Percentiles rank a stretch among this genome's conserved stretches.
Evolutionary conservation across 345 rosid genomes (phyloP).

Genomic region (Populus pruinosa): DNA sequence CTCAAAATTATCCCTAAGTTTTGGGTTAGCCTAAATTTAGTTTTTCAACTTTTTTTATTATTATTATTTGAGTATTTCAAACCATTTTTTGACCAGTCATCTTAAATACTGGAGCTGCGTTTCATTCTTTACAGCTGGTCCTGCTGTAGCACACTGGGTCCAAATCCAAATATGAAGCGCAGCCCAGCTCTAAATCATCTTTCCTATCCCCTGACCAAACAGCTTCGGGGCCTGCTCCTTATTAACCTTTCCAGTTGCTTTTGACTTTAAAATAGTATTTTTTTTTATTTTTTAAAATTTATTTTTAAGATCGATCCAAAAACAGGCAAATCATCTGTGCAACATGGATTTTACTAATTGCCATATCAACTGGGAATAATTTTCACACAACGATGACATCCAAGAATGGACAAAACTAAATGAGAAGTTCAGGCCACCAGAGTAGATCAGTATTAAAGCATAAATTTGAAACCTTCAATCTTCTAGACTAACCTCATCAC

Average conservation of each 20-base stretch:
- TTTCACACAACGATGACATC: background rate
- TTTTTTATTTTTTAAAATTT: too few relatives aligned
- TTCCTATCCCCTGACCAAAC: background rate
- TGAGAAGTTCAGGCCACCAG: background rate
- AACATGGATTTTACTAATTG: background rate
- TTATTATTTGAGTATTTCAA: too few relatives aligned
- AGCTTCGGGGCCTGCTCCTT: background rate
- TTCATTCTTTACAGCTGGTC: background rate
- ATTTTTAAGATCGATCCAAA: too few relatives aligned
- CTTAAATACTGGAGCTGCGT: too few relatives aligned
- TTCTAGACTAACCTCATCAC: background rate
- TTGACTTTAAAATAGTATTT: too few relatives aligned
- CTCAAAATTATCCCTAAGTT: too few relatives aligned
- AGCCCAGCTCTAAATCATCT: background rate
- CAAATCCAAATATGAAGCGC: background rate
- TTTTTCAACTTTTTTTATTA: too few relatives aligned
- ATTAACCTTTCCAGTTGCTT: too few relatives aligned
- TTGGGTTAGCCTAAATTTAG: too few relatives aligned
- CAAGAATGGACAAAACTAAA: background rate
- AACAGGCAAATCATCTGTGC: too few relatives aligned
- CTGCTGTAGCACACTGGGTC: too few relatives aligned
- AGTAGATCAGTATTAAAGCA: background rate
- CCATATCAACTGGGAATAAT: background rate
- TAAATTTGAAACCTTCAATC: background rate
- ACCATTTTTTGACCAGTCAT: too few relatives aligned